Conservation (phyloP, 495 filamentous ascomycete genomes). For the Lentithecium fluviatile region DNA sequence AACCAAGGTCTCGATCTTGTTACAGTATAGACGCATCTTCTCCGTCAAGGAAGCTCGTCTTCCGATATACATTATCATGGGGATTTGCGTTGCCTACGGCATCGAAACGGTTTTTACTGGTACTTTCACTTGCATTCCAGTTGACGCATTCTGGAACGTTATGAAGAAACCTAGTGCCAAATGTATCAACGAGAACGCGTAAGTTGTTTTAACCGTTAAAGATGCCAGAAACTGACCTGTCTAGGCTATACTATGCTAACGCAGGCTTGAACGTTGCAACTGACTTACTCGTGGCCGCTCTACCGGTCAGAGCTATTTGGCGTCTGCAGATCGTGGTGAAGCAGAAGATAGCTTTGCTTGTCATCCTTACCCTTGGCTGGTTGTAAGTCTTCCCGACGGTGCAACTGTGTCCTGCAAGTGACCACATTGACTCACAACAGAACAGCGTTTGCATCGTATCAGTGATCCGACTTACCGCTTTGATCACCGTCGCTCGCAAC, state of each 20-base stretch:
- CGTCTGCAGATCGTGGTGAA: slow-evolving; percentile 10
- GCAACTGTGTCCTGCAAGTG: neutral
- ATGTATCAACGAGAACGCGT: slow-evolving; percentile 9
- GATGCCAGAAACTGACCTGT: neutral
- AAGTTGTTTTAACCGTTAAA: neutral
- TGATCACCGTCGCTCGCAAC: slow-evolving; percentile 1
- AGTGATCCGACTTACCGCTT: slow-evolving; percentile 10
- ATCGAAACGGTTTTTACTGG: neutral
- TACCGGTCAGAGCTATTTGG: slow-evolving; percentile 19
- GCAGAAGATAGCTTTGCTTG: slow-evolving; percentile 13
- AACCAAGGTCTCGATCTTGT: slow-evolving; percentile 16
- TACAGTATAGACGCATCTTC: slow-evolving; percentile 18
- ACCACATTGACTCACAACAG: neutral
- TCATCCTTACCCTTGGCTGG: slow-evolving; percentile 18
- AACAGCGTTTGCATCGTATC: slow-evolving; percentile 17
- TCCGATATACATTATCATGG: slow-evolving; percentile 18
- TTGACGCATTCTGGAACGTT: slow-evolving; percentile 17
- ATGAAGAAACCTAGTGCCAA: slow-evolving; percentile 11
- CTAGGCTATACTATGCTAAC: slow-evolving; percentile 18
- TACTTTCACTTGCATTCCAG: slow-evolving; percentile 8
- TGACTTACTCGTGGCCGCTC: slow-evolving; percentile 17
- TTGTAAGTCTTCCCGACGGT: slow-evolving; percentile 19
- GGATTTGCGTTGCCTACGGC: slow-evolving; percentile 13
- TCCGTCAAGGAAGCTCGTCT: neutral
- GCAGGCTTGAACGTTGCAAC: slow-evolving; percentile 19